Conservation (phyloP, 2,329 filamentous ascomycete species). For the Xylariaceae sp. region DNA sequence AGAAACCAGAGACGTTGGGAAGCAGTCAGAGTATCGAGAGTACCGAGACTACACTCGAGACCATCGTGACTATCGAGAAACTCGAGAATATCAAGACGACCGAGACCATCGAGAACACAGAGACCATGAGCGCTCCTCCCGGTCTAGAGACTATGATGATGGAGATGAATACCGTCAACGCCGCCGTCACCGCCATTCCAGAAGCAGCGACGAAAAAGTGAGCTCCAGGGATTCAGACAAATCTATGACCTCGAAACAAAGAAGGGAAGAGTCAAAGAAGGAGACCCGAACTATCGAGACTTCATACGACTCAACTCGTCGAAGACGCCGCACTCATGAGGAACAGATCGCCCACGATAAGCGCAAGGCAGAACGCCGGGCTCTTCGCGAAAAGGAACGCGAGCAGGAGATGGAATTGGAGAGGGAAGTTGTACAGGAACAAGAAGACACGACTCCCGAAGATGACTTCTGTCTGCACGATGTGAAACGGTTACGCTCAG, state of each 20-base stretch:
- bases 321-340: conserved; percentile 40
- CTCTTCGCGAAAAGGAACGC: conserved; percentile 20
- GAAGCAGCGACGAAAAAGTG: conserved; percentile 20
- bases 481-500: conserved; percentile 38
- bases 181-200: conserved; percentile 34
- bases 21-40: neutral
- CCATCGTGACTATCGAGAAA: conserved; percentile 2
- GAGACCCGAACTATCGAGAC: conserved; percentile 35
- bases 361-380: conserved; percentile 44
- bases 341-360: conserved; percentile 46
- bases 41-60: neutral
- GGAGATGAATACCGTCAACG: conserved; percentile 33
- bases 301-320: conserved; percentile 31
- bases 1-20: neutral
- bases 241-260: conserved; percentile 37
- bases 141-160: conserved; percentile 20
- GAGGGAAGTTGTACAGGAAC: conserved; percentile 18
- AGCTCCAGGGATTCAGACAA: conserved; percentile 23
- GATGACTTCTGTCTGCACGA: conserved; percentile 33
- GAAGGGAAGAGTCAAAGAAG: conserved; percentile 23
- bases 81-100: conserved; percentile 1
- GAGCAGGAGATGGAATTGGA: conserved; percentile 3
- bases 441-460: conserved; percentile 28
- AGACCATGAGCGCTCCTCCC: conserved; percentile 20
- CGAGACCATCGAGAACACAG: neutral